Conservation (phyloP, 1,139 yeast species). For the Kodamaea sp. region DNA sequence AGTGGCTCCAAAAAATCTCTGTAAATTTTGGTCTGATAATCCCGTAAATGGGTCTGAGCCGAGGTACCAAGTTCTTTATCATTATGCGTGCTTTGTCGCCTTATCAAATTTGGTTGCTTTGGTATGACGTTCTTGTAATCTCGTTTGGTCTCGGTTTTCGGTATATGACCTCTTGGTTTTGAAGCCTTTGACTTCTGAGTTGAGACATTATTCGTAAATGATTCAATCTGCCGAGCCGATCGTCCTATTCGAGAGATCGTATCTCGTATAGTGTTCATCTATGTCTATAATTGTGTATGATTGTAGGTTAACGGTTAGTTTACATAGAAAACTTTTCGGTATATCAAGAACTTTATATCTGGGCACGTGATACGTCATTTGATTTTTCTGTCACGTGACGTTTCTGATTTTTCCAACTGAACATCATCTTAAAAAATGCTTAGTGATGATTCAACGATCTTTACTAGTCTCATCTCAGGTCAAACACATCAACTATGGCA, state of each 20-base stretch:
- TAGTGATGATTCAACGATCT: constrained; percentile 3
- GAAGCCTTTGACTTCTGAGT: too few species aligned
- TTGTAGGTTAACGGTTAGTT: too few species aligned
- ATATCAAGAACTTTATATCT: not conserved
- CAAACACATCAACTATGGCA: too few species aligned
- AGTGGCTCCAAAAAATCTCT: constrained; percentile 41
- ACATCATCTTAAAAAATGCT: not conserved
- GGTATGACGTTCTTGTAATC: too few species aligned
- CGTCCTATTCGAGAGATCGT: constrained; percentile 25
- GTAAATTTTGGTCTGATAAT: constrained; percentile 26
- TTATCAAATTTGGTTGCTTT: not conserved
- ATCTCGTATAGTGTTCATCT: constrained; percentile 24
- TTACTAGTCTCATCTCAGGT: too few species aligned
- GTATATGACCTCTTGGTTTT: too few species aligned
- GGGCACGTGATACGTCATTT: not conserved
- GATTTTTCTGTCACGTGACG: constrained; percentile 6
- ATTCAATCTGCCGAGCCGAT: constrained; percentile 23
- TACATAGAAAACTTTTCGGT: constrained; percentile 4
- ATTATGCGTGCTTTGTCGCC: not conserved
- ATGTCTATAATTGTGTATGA: too few species aligned
- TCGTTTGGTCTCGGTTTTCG: not conserved
- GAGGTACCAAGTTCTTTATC: not conserved
- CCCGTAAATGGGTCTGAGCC: constrained; percentile 1
- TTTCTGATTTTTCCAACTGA: not conserved
- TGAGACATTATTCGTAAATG: constrained; percentile 9